Conservation (phyloP, 2,329 filamentous ascomycete species). For the Emericellopsis cladophorae region DNA sequence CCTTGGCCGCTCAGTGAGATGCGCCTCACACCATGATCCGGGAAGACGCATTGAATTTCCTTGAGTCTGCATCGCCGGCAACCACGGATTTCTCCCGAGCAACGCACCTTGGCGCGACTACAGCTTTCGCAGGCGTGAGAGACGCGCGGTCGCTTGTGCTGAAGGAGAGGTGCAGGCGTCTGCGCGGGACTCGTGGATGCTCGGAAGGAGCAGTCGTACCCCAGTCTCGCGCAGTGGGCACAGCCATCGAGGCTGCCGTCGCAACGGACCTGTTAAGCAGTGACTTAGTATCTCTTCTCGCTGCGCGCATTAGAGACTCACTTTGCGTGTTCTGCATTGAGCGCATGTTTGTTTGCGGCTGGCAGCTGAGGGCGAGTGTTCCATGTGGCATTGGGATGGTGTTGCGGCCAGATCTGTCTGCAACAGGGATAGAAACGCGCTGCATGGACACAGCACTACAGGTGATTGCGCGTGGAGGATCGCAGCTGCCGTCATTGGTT, state of each 20-base stretch:
- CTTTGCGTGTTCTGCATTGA: slow-evolving; percentile 2
- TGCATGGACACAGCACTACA: background rate
- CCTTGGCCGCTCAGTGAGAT: background rate
- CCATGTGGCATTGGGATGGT: background rate
- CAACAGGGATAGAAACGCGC: background rate
- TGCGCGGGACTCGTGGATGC: background rate
- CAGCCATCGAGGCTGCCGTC: slow-evolving; percentile 1
- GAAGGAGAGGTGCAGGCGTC: background rate
- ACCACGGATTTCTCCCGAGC: background rate
- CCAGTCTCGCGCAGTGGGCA: slow-evolving; percentile 1
- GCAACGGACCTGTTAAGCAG: slow-evolving; percentile 1
- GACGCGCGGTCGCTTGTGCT: background rate
- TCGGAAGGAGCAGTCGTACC: slow-evolving; percentile 2
- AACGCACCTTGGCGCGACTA: slow-evolving; percentile 1
- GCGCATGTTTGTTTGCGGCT: slow-evolving; percentile 1
- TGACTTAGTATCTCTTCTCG: background rate
- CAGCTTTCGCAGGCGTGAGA: slow-evolving; percentile 1
- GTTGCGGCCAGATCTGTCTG: background rate
- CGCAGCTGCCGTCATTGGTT: background rate
- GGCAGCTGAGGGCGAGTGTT: background rate
- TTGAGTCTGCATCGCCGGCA: slow-evolving; percentile 1
- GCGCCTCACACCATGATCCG: background rate
- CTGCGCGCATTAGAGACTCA: background rate
- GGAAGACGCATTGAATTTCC: background rate
- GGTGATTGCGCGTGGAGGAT: background rate